These are phyloP conservation scores for Suillus placidus DNA, from an alignment of 768 basidiomycete species.

Conservation along the genomic window DNA sequence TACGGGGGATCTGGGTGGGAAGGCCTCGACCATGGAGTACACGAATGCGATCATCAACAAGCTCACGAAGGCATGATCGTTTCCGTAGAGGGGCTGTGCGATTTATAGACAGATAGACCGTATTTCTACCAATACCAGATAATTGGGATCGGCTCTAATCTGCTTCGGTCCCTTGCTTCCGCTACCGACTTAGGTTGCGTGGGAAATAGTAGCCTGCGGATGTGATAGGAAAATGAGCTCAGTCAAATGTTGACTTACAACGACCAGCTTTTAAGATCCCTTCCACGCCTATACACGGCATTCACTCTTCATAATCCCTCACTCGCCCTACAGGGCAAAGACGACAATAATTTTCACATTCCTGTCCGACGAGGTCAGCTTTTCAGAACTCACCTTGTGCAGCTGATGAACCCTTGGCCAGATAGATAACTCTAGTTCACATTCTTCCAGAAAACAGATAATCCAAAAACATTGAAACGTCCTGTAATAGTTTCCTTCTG, in stretches of 20 bases:
- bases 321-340: conserved; percentile 93
- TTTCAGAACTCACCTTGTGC: not conserved
- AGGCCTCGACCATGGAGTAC: conserved; percentile 86
- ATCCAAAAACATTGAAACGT: conserved; percentile 50
- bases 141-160: conserved; percentile 8
- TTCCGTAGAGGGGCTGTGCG: not conserved
- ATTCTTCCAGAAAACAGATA: conserved; percentile 46
- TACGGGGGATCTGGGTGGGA: conserved; percentile 96
- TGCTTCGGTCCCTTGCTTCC: conserved; percentile 11
- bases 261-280: conserved; percentile 45
- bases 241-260: conserved; percentile 32
- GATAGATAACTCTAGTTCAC: conserved; percentile 25
- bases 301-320: conserved; percentile 60
- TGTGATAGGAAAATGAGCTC: conserved; percentile 16
- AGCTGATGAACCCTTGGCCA: conserved; percentile 1
- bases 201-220: conserved; percentile 24
- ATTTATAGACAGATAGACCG: conserved; percentile 22
- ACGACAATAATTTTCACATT: conserved; percentile 50
- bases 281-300: conserved; percentile 58
- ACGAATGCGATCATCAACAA: conserved; percentile 84
- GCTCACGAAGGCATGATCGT: conserved; percentile 42
- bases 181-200: conserved; percentile 19
- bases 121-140: conserved; percentile 15
- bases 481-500: conserved; percentile 36
- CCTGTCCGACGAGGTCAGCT: conserved; percentile 50